Percentiles rank a stretch among this genome's conserved stretches.
These are phyloP conservation scores for Erucastrum elatum DNA, from an alignment of 345 rosid genomes.

Conservation along the genomic window DNA sequence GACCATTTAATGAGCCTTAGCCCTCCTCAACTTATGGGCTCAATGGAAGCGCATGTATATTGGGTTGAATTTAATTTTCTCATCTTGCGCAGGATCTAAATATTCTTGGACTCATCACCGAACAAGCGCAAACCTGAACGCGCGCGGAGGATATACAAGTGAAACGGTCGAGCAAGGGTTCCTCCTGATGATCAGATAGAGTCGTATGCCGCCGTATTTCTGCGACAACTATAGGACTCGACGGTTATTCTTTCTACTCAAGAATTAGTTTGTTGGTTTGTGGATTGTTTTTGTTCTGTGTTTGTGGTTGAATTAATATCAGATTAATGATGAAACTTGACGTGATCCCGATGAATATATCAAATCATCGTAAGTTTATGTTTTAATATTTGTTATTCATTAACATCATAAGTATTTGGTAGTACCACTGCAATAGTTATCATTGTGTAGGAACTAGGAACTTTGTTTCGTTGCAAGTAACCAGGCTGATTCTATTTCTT, in stretches of 20 bases:
- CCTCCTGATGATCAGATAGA: slow-evolving; percentile 4
- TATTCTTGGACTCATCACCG: neutral
- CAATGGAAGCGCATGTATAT: neutral
- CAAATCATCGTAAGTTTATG: neutral
- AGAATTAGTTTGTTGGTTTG: neutral
- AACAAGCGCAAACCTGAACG: neutral
- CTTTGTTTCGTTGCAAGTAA: neutral
- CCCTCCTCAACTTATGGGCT: neutral
- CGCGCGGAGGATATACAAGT: neutral
- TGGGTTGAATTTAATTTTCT: neutral
- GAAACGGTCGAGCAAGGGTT: slow-evolving; percentile 13
- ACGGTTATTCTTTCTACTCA: neutral
- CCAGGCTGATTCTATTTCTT: neutral
- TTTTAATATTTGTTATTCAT: neutral
- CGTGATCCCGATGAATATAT: neutral
- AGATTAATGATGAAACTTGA: neutral
- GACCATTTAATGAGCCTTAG: neutral
- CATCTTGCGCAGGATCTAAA: neutral
- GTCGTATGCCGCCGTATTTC: neutral
- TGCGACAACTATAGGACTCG: neutral
- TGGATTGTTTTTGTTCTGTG: neutral
- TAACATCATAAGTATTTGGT: no score
- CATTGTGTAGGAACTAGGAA: neutral
- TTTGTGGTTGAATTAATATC: no score
- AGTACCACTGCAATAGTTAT: neutral